These are phyloP conservation scores for Chondrus crispus DNA, from an alignment of 23 red algal genomes.

Conservation along the genomic window DNA sequence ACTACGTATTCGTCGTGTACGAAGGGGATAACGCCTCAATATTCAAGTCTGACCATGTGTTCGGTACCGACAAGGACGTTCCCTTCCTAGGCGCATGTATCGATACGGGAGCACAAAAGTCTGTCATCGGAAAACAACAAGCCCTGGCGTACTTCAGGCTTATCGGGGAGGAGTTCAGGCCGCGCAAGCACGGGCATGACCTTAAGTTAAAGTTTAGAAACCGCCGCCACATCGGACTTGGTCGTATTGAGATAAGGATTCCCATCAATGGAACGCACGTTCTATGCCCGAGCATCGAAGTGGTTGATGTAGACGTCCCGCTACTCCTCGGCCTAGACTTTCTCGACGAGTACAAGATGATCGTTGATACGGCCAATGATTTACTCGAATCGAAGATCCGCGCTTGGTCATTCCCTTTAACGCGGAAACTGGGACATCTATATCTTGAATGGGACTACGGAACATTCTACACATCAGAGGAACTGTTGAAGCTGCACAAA, in stretches of 20 bases:
- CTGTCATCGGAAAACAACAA: background rate
- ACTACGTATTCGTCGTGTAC: too few relatives aligned
- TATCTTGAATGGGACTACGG: background rate
- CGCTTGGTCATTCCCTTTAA: background rate
- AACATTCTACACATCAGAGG: background rate
- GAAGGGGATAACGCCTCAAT: too few relatives aligned
- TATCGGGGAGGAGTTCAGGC: background rate
- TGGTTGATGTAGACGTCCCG: constrained; percentile 9
- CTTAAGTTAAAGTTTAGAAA: background rate
- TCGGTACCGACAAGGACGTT: background rate
- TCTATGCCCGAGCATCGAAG: background rate
- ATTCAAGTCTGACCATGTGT: too few relatives aligned
- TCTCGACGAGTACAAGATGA: background rate
- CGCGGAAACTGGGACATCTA: background rate
- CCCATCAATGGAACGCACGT: background rate
- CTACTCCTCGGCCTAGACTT: background rate
- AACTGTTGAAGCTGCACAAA: background rate
- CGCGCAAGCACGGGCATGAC: background rate
- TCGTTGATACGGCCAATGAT: background rate
- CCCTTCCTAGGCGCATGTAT: background rate
- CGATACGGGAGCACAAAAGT: background rate
- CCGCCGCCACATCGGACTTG: background rate
- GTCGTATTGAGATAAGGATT: background rate
- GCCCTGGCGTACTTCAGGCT: background rate
- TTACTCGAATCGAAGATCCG: background rate